Evolutionary conservation across 164 flowering plant genomes (phyloP).

Genomic region (Nymphaea colorata): DNA sequence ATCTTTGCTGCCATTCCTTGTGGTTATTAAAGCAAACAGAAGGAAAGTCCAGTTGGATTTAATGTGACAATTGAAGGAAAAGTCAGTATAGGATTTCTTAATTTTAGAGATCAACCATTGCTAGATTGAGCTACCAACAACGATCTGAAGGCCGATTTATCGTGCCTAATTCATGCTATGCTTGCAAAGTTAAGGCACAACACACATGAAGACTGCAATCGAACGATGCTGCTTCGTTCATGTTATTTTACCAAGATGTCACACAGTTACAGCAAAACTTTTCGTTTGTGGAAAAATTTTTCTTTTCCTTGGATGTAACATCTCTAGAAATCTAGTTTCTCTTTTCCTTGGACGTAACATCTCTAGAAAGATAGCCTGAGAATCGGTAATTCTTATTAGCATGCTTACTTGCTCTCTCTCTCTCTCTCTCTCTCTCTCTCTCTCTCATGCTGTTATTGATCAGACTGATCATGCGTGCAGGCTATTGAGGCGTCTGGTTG

Average conservation of each 20-base stretch:
- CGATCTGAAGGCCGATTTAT: too few species aligned
- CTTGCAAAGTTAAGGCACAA: too few species aligned
- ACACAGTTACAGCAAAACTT: not conserved
- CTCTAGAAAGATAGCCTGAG: not conserved
- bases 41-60: too few species aligned
- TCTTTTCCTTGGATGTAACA: not conserved
- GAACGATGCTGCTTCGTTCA: not conserved
- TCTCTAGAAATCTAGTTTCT: not conserved
- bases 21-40: too few species aligned
- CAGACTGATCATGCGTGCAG: slow-evolving; percentile 13
- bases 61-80: too few species aligned
- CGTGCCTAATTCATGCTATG: too few species aligned
- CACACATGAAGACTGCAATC: too few species aligned
- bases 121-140: too few species aligned
- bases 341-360: not conserved
- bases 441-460: not conserved
- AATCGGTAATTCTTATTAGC: too few species aligned
- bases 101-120: too few species aligned
- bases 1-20: too few species aligned
- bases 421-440: not conserved
- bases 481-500: slow-evolving; percentile 44
- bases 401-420: not conserved
- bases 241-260: not conserved
- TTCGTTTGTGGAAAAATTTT: not conserved
- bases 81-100: too few species aligned